Percentiles rank a stretch among this genome's conserved stretches.
Evolutionary conservation across 2,329 filamentous ascomycete species (phyloP).

Genomic region (Fusarium graminum): DNA sequence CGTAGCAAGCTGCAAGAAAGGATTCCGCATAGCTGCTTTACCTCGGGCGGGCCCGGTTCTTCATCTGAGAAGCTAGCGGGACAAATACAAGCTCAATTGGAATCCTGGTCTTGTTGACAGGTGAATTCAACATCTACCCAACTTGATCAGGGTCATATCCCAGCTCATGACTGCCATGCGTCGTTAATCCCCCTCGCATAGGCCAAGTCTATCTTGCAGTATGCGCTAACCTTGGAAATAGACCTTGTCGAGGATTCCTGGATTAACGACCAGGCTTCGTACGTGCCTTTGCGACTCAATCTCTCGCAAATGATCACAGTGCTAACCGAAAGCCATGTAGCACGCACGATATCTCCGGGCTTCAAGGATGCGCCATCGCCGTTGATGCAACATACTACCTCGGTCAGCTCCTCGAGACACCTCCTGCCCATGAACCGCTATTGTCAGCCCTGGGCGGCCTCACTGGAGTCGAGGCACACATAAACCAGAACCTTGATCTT

Average conservation of each 20-base stretch:
- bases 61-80: slow-evolving; percentile 17
- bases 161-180: slow-evolving; percentile 13
- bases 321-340: slow-evolving; percentile 53
- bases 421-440: slow-evolving; percentile 84
- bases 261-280: slow-evolving; percentile 57
- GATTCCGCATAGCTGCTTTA: slow-evolving; percentile 18
- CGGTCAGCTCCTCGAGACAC: slow-evolving; percentile 77
- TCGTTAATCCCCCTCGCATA: slow-evolving; percentile 9
- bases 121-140: slow-evolving; percentile 18
- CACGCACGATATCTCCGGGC: slow-evolving; percentile 73
- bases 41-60: slow-evolving; percentile 20
- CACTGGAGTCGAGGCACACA: slow-evolving; percentile 80
- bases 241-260: slow-evolving; percentile 57
- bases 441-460: slow-evolving; percentile 90
- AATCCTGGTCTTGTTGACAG: slow-evolving; percentile 29
- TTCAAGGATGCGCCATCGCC: slow-evolving; percentile 81
- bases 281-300: slow-evolving; percentile 37
- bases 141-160: slow-evolving; percentile 13
- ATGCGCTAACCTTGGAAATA: slow-evolving; percentile 45
- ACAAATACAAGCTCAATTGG: slow-evolving; percentile 41
- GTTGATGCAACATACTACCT: slow-evolving; percentile 94
- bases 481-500: slow-evolving; percentile 80
- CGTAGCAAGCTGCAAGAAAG: slow-evolving; percentile 10
- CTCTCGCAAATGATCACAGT: slow-evolving; percentile 12
- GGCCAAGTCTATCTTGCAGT: slow-evolving; percentile 4